These are phyloP conservation scores for Dryas drummondii DNA, from an alignment of 306 rosid species.

Conservation along the genomic window DNA sequence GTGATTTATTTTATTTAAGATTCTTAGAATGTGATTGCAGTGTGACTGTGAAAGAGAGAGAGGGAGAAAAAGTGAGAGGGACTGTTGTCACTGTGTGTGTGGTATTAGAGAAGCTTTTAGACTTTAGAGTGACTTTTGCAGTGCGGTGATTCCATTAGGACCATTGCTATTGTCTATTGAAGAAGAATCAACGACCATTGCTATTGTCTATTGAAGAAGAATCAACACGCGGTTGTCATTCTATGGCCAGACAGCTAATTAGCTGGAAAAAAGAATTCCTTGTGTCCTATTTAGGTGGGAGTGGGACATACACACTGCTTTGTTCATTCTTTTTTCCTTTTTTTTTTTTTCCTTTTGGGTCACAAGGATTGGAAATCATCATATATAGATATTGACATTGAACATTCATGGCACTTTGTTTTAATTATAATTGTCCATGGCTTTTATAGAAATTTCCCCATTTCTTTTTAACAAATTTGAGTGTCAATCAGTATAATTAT, in stretches of 20 bases:
- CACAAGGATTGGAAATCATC: too few relatives aligned
- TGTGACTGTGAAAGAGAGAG: background rate
- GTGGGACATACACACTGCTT: background rate
- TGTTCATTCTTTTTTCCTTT: background rate
- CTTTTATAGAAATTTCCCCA: background rate
- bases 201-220: background rate
- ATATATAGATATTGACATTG: background rate
- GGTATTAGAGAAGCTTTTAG: too few relatives aligned
- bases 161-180: background rate
- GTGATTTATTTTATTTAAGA: background rate
- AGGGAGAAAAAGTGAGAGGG: background rate
- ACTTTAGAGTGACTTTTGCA: background rate
- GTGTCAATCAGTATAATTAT: background rate
- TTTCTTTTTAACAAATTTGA: background rate
- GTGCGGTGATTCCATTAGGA: background rate
- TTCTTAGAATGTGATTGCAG: background rate
- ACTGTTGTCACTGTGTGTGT: background rate
- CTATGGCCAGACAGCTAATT: background rate
- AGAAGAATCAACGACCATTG: background rate
- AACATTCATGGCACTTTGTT: background rate
- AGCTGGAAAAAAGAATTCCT: background rate
- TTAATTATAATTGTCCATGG: background rate
- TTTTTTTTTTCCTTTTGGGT: too few relatives aligned
- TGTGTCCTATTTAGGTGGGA: background rate
- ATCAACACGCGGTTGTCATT: constrained; percentile 13